Evolutionary conservation across 2,329 filamentous ascomycete genomes (phyloP), one percentile per base, ranked within the genome.

Genomic region (Fusarium redolens): DNA sequence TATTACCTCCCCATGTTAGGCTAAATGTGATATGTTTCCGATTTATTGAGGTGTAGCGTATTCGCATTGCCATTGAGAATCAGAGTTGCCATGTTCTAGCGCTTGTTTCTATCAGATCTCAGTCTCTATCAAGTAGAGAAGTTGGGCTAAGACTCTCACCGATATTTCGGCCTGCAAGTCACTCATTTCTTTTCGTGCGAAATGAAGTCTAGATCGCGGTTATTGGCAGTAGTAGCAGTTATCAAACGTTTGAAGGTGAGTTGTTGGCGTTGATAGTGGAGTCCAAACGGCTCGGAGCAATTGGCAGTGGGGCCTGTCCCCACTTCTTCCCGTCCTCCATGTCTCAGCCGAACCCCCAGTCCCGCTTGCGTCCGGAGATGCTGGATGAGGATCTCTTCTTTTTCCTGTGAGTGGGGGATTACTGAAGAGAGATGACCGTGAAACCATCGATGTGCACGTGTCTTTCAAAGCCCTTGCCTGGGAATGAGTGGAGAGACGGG

Each of bases 1-100:
- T 1, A 12, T 9, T 25, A 3, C 3, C 4, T 15, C 20, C 22
- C 13, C 13, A n/a, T 6, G 1, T 7, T n/a, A 6, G 1, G 3
- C 7, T n/a, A 28, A 1, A 40, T 40, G 18, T n/a, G 33, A 54
- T 15, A 28, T 12, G 9, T 54, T 38, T 28, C 18, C 22, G 1
- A 9, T 12, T 13, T 6, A 18, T 38, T 28, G 13, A 38, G 22
- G 7, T 18, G 13, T 54, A 30, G 18, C 33, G 50, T 54, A 17
- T 28, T 40, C 17, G 5, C 18, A 40, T 7, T 28, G 14, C 18
- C 18, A 40, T 6, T 5, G 12, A 28, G 10, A 18, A 38, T 28
- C 22, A 2, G 4, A n/a, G 22, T 12, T 13, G 14, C 18, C 33
- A 54, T n/a, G 50, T 52, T 38, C 50, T 54, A 40, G 18, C 5